Percentiles rank a stretch among this genome's conserved stretches.
These are phyloP conservation scores for Xylariaceae sp. DNA, from an alignment of 2,329 filamentous ascomycete species.

Conservation along the genomic window DNA sequence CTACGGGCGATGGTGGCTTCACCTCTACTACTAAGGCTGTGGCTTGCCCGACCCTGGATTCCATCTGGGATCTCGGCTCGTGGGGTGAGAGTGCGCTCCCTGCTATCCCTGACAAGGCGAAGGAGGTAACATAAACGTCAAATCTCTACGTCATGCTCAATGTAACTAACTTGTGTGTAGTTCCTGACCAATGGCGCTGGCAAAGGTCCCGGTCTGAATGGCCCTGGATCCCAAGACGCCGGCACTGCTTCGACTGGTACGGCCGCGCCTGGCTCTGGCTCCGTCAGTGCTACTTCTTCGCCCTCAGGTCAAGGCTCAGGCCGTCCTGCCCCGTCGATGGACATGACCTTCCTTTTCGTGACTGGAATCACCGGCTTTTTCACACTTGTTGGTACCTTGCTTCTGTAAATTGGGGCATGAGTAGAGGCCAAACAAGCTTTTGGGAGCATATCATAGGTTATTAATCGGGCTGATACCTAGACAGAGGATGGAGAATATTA, in stretches of 20 bases:
- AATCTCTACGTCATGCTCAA: not conserved
- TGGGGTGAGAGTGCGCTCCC: slow-evolving; percentile 42
- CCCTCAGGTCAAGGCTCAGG: slow-evolving; percentile 33
- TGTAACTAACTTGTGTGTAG: slow-evolving; percentile 26
- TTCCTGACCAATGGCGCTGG: slow-evolving; percentile 51
- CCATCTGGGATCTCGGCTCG: slow-evolving; percentile 45
- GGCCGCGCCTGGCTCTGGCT: slow-evolving; percentile 36
- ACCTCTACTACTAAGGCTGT: slow-evolving; percentile 42
- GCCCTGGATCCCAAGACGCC: slow-evolving; percentile 49
- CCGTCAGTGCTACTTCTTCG: slow-evolving; percentile 33
- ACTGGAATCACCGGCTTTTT: slow-evolving; percentile 33
- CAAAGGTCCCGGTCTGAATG: slow-evolving; percentile 47
- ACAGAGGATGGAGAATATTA: not conserved
- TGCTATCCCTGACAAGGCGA: slow-evolving; percentile 45
- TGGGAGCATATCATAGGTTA: not conserved
- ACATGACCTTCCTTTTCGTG: slow-evolving; percentile 35
- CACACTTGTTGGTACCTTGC: slow-evolving; percentile 36
- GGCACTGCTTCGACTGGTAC: slow-evolving; percentile 42
- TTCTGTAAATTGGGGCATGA: slow-evolving; percentile 30
- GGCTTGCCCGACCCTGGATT: slow-evolving; percentile 45
- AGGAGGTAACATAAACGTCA: slow-evolving; percentile 27
- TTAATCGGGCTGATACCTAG: slow-evolving; percentile 4
- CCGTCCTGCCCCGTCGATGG: slow-evolving; percentile 32
- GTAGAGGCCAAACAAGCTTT: not conserved
- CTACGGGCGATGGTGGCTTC: slow-evolving; percentile 47